Evolutionary conservation across 148 eudicot genomes (phyloP), one percentile per base, ranked within the genome.

Genomic region (Tetragonia tetragonoides): DNA sequence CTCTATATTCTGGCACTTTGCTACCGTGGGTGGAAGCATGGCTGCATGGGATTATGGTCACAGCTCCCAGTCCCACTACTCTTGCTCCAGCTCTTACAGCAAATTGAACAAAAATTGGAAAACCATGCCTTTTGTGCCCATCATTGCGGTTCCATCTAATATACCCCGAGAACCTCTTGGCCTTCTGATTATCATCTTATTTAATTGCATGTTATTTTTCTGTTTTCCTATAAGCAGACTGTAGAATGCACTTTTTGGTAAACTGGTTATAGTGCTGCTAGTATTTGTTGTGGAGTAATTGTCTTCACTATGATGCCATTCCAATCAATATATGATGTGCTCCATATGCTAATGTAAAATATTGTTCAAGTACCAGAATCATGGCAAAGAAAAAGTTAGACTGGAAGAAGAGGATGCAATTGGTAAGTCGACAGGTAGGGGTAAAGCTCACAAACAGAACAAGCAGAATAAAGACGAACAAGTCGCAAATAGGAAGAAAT

Each of bases 401-500:
- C 41, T 44, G 54, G 86, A 73, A 49, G 74, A 54, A 17, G 37
- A 23, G 46, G 80, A 14, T 78, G 77, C 75, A 42, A 60, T 49
- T 54, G 68, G 47, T 75, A 51, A 59, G 49, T 53, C n/a, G 49
- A 78, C 84, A 66, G 70, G 74, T 76, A 81, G 80, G 75, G 79
- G 54, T 68, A 83, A 71, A 60, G 78, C 47, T 70, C 63, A 74
- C 72, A 8, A 72, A 57, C 73, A 85, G 80, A 81, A 82, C 76
- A 82, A 81, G 75, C 82, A 67, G 74, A 78, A 78, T 46, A 64
- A 69, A 63, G 82, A 75, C 60, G 84, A 66, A 18, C 70, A 73
- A 51, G 81, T 59, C 46, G 66, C 77, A 57, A 84, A 80, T 72
- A 86, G 80, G 85, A 89, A 78, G 81, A 84, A 68, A 74, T 78